These are phyloP conservation scores for Beverwykella pulmonaria DNA, from an alignment of 495 filamentous ascomycete species.

Conservation along the genomic window DNA sequence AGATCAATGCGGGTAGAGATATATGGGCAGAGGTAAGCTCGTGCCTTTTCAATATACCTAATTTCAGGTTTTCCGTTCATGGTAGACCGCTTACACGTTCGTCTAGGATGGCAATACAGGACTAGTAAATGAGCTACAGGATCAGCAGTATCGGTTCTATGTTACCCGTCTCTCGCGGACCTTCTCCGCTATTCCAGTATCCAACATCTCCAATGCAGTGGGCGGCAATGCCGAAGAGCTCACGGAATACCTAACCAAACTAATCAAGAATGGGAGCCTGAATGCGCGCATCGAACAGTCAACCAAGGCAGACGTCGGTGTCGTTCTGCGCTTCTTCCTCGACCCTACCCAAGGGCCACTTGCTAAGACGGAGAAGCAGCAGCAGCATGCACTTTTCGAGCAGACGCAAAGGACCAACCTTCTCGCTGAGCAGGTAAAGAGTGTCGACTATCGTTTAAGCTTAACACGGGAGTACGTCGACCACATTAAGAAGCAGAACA, in stretches of 20 bases:
- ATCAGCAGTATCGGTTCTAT: slow-evolving; percentile 52
- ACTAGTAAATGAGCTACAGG: slow-evolving; percentile 56
- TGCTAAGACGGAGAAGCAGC: slow-evolving; percentile 40
- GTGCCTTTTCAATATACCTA: too few species aligned
- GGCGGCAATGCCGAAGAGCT: slow-evolving; percentile 26
- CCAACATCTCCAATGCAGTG: slow-evolving; percentile 38
- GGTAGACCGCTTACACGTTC: slow-evolving; percentile 9
- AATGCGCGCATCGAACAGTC: slow-evolving; percentile 39
- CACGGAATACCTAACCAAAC: slow-evolving; percentile 34
- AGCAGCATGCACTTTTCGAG: slow-evolving; percentile 38
- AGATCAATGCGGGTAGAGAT: slow-evolving; percentile 57
- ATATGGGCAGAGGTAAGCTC: slow-evolving; percentile 64
- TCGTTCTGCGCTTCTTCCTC: slow-evolving; percentile 44
- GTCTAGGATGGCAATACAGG: slow-evolving; percentile 59
- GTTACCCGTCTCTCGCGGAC: slow-evolving; percentile 47
- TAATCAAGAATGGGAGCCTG: slow-evolving; percentile 39
- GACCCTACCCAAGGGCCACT: slow-evolving; percentile 34
- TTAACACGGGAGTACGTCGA: slow-evolving; percentile 46
- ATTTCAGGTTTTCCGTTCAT: not conserved
- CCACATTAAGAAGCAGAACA: slow-evolving; percentile 35
- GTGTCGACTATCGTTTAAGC: slow-evolving; percentile 43
- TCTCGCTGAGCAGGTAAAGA: slow-evolving; percentile 41
- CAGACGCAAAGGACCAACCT: slow-evolving; percentile 42
- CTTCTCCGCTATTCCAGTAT: slow-evolving; percentile 44
- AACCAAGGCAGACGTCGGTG: slow-evolving; percentile 1